Percentiles rank a stretch among this genome's conserved stretches.
These are phyloP conservation scores for Coemansia sp. DNA, from an alignment of 192 early-diverging fungal species.

Conservation along the genomic window DNA sequence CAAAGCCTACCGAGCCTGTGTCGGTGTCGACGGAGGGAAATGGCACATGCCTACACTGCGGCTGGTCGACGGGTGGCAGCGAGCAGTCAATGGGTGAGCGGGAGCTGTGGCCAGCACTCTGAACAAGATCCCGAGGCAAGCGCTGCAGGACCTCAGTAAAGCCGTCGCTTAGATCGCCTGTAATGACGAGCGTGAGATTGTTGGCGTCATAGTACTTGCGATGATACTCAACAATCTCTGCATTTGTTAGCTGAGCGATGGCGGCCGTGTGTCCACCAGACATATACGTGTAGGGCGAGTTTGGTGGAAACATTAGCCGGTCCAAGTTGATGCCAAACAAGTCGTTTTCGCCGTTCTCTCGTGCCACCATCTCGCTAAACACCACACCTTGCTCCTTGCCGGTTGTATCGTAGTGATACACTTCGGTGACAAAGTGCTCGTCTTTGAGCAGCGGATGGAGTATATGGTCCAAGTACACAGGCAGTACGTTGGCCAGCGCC, in stretches of 20 bases:
- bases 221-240: conserved; percentile 76
- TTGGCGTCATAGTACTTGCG: conserved; percentile 65
- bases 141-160: conserved; percentile 35
- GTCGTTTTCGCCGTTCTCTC: conserved; percentile 69
- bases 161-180: conserved; percentile 47
- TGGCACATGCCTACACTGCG: neutral
- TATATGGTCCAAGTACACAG: conserved; percentile 78
- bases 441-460: conserved; percentile 67
- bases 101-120: conserved; percentile 19
- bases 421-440: conserved; percentile 73
- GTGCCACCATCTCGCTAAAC: conserved; percentile 67
- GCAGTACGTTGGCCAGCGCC: conserved; percentile 67
- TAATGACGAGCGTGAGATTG: conserved; percentile 66
- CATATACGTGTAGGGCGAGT: conserved; percentile 62
- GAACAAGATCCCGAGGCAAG: conserved; percentile 23
- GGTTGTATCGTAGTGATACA: conserved; percentile 70
- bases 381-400: conserved; percentile 79
- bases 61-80: neutral
- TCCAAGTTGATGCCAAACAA: conserved; percentile 24
- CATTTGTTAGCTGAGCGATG: conserved; percentile 66
- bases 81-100: conserved; percentile 26
- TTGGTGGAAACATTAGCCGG: conserved; percentile 42
- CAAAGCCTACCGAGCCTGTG: conserved; percentile 59
- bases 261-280: conserved; percentile 73
- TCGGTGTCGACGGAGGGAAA: conserved; percentile 65